Conservation (phyloP, 2,329 filamentous ascomycete genomes). For the Botrytis porri region DNA sequence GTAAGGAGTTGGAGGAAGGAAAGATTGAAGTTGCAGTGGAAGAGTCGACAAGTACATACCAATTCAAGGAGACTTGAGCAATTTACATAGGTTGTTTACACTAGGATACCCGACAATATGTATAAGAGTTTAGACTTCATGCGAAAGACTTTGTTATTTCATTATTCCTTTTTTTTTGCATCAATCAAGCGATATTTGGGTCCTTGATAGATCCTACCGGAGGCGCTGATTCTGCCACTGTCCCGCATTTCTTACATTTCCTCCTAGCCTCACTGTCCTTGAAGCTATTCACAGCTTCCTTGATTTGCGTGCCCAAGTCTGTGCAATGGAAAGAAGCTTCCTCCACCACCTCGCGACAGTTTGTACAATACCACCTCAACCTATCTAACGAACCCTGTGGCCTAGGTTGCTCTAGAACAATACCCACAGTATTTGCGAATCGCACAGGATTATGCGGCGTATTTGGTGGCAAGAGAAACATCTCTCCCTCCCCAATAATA, state of each 20-base stretch:
- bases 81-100: neutral
- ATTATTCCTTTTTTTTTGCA: neutral
- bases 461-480: conserved; percentile 90
- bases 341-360: conserved; percentile 71
- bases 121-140: neutral
- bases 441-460: conserved; percentile 95
- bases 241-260: conserved; percentile 74
- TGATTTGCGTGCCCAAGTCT: conserved; percentile 91
- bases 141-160: neutral
- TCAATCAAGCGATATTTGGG: conserved; percentile 48
- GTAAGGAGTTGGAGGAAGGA: conserved; percentile 80
- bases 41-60: conserved; percentile 74
- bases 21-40: conserved; percentile 79
- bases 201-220: conserved; percentile 56
- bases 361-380: conserved; percentile 85
- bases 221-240: conserved; percentile 69
- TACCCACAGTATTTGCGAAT: conserved; percentile 88
- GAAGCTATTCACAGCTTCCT: conserved; percentile 82
- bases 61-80: conserved; percentile 68
- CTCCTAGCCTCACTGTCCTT: conserved; percentile 65
- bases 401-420: conserved; percentile 85
- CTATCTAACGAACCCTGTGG: conserved; percentile 68
- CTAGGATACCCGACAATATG: conserved; percentile 13
- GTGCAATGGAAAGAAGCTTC: conserved; percentile 86
- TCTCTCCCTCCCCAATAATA: conserved; percentile 85